A percentile compares a stretch with the other conserved stretches of the same genome.
Conservation (phyloP, 148 eudicot genomes). For the Selenicereus undatus region DNA sequence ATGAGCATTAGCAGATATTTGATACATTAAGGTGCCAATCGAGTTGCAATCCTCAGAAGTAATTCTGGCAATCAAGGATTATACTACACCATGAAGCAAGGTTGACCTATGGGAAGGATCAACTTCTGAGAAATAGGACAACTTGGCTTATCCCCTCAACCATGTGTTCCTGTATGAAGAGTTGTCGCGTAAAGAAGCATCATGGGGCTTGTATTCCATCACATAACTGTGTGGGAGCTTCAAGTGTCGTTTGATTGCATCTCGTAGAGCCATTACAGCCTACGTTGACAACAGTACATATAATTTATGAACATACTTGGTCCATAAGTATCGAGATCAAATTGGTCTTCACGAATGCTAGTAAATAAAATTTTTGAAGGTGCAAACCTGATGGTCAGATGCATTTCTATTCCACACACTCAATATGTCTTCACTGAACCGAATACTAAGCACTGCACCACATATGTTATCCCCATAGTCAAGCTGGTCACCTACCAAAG, state of each 20-base stretch:
- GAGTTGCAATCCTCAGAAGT: background rate
- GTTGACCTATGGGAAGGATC: background rate
- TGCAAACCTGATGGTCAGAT: slow-evolving; percentile 75
- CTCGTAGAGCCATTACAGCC: slow-evolving; percentile 94
- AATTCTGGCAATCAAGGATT: background rate
- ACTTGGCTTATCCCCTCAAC: slow-evolving; percentile 66
- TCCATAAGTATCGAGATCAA: background rate
- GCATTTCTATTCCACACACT: slow-evolving; percentile 96
- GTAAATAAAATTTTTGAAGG: background rate
- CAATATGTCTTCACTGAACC: slow-evolving; percentile 87
- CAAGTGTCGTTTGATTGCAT: slow-evolving; percentile 79
- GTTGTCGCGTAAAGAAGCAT: slow-evolving; percentile 90
- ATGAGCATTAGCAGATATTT: background rate
- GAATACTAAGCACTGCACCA: slow-evolving; percentile 84
- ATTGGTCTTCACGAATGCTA: background rate
- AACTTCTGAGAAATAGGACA: background rate
- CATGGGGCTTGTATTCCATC: slow-evolving; percentile 96
- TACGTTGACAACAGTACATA: slow-evolving; percentile 16
- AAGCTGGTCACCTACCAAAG: slow-evolving; percentile 87
- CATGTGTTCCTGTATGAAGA: slow-evolving; percentile 95
- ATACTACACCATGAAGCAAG: no score
- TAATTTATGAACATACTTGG: background rate
- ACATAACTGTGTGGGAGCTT: slow-evolving; percentile 87
- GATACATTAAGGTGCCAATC: background rate
- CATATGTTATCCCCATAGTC: slow-evolving; percentile 85